phyloP scores from a whole-genome alignment of 2,329 filamentous ascomycete species.

The Colletotrichum coccodes region DNA sequence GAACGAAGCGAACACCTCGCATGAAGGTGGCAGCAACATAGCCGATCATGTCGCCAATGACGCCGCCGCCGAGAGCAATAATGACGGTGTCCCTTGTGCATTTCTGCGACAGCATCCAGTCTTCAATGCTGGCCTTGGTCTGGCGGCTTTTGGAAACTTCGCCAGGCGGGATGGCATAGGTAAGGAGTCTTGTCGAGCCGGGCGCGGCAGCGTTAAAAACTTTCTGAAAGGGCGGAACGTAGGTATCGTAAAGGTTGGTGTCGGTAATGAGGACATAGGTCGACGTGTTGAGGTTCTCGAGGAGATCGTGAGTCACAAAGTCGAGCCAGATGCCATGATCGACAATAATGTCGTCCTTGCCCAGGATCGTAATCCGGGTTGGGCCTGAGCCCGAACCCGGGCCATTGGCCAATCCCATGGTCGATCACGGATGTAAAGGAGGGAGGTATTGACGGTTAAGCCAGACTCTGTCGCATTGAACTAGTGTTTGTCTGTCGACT shows the following conservation, averaged over 20 bases:
- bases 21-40: constrained; percentile 99
- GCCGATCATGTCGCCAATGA: constrained; percentile 98
- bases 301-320: constrained; percentile 83
- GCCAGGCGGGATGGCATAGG: constrained; percentile 87
- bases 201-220: constrained; percentile 44
- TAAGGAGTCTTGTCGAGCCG: constrained; percentile 75
- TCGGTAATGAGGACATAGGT: constrained; percentile 98
- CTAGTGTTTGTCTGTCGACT: neutral
- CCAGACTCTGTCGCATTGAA: constrained; percentile 5
- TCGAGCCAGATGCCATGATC: constrained; percentile 90
- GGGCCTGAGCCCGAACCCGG: constrained; percentile 46
- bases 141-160: constrained; percentile 93
- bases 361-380: constrained; percentile 81
- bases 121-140: constrained; percentile 95
- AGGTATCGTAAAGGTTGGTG: constrained; percentile 85
- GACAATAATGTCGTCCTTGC: constrained; percentile 89
- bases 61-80: constrained; percentile 92
- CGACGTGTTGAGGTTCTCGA: constrained; percentile 80
- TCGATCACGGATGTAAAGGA: neutral
- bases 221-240: constrained; percentile 79
- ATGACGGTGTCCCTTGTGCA: constrained; percentile 96
- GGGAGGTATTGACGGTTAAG: neutral
- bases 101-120: constrained; percentile 93
- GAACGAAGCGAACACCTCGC: constrained; percentile 94
- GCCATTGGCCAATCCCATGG: constrained; percentile 32